These are phyloP conservation scores for Agrocybe chaxingu DNA, from an alignment of 768 basidiomycete genomes.

Conservation along the genomic window DNA sequence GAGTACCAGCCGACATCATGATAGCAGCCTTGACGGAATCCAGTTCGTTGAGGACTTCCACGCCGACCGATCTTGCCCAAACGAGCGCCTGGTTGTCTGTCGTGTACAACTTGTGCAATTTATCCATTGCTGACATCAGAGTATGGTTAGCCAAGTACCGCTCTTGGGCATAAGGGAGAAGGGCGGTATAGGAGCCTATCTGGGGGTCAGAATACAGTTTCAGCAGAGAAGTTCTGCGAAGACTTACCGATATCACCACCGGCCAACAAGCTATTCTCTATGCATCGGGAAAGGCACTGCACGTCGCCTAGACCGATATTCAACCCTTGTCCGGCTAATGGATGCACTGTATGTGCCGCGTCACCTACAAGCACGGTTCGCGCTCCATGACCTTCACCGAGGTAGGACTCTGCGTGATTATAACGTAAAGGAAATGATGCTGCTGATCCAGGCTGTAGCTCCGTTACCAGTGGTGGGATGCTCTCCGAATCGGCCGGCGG, in stretches of 20 bases:
- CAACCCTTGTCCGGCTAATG: constrained; percentile 93
- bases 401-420: constrained; percentile 82
- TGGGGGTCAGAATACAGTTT: background rate
- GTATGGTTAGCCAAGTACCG: constrained; percentile 87
- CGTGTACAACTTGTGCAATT: constrained; percentile 84
- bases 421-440: constrained; percentile 91
- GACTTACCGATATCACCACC: constrained; percentile 84
- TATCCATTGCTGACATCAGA: constrained; percentile 81
- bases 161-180: constrained; percentile 74
- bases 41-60: constrained; percentile 91
- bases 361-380: constrained; percentile 92
- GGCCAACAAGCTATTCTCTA: constrained; percentile 49
- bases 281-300: constrained; percentile 62
- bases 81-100: constrained; percentile 67
- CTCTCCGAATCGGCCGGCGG: constrained; percentile 58
- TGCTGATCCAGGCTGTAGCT: constrained; percentile 66
- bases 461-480: constrained; percentile 72
- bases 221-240: background rate
- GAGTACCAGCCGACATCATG: constrained; percentile 75
- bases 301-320: constrained; percentile 93
- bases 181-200: constrained; percentile 71
- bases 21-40: constrained; percentile 78
- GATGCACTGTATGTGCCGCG: constrained; percentile 93
- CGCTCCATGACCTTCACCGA: constrained; percentile 62
- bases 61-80: constrained; percentile 82